Conservation (phyloP, 371 early-diverging fungal genomes). For the Rhizopus delemar region DNA sequence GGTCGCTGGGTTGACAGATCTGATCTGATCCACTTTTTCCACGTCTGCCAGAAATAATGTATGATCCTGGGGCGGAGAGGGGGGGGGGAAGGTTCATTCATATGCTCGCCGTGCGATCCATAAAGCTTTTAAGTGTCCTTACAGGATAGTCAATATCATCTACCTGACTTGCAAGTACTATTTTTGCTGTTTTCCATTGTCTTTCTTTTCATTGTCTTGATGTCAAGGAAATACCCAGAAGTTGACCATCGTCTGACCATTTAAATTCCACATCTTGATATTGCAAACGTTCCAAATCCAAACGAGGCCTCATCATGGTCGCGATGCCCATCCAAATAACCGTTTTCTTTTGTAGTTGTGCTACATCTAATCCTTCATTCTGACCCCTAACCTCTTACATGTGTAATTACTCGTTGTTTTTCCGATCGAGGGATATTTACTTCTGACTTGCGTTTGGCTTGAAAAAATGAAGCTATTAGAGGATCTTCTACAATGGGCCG, state of each 20-base stretch:
- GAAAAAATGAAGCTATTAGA: neutral
- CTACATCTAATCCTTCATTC: neutral
- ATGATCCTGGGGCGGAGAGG: no score
- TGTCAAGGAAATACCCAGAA: neutral
- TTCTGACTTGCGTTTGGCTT: slow-evolving; percentile 1
- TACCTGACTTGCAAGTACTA: neutral
- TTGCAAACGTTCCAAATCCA: neutral
- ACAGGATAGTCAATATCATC: neutral
- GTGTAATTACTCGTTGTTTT: neutral
- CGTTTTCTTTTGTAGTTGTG: slow-evolving; percentile 5
- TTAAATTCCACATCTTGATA: neutral
- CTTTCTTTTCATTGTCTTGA: slow-evolving; percentile 3
- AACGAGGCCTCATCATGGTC: slow-evolving; percentile 1
- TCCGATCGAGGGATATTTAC: neutral
- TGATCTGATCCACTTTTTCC: neutral
- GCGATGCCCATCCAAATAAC: neutral
- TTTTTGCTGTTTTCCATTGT: neutral
- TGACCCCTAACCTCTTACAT: neutral
- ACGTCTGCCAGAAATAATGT: slow-evolving; percentile 5
- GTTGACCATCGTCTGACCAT: neutral
- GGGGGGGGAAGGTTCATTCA: neutral
- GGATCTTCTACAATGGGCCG: neutral
- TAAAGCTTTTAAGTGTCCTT: neutral
- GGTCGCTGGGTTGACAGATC: neutral
- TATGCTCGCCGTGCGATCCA: neutral